Base-by-base conservation (phyloP, 2,329 filamentous ascomycete genomes). In the Aspergillus cejpii region DNA sequence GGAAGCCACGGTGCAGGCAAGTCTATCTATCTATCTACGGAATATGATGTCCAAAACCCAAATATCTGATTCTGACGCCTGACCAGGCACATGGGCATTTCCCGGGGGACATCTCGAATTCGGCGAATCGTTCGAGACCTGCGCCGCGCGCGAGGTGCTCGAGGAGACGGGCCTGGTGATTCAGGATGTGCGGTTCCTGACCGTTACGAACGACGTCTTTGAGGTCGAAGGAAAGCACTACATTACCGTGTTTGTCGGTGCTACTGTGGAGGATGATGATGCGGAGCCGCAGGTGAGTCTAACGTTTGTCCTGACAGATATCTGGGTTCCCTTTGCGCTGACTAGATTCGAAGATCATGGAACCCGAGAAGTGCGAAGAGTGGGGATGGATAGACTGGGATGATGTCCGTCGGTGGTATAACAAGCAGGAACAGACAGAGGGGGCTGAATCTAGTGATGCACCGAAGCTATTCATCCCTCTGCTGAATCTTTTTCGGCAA, bases 21-120 rank as follows among this genome's bases (percentile, higher is more conserved):
- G 51, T 50, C n/a, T 12, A 5, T 8, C 6, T 6, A 17, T 15
- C 15, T 19, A n/a, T 37, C 8, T 26, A n/a, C n/a, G n/a, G n/a
- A n/a, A n/a, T n/a, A n/a, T n/a, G n/a, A n/a, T n/a, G n/a, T n/a
- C n/a, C n/a, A n/a, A n/a, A n/a, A n/a, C n/a, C n/a, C n/a, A n/a
- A n/a, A n/a, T n/a, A n/a, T 17, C 19, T 17, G 19, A 8, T 24
- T 20, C 31, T 38, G n/a, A 27, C 28, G 28, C 34, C 11, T 11
- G 37, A 36, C n/a, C 11, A 77, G 81, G 78, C 1, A 81, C 77
- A 0, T 80, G 76, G 66, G 81, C 81, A 39, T 76, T 87, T 11
- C 85, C 86, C 0, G 86, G 86, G 17, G 87, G 86, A 0, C 85
- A 91, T 56, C 75, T 90, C 12, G 86, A 91, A 49, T 76, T 78